Base-by-base conservation (phyloP, 2,329 filamentous ascomycete species). In the Verticillium dahliae region DNA sequence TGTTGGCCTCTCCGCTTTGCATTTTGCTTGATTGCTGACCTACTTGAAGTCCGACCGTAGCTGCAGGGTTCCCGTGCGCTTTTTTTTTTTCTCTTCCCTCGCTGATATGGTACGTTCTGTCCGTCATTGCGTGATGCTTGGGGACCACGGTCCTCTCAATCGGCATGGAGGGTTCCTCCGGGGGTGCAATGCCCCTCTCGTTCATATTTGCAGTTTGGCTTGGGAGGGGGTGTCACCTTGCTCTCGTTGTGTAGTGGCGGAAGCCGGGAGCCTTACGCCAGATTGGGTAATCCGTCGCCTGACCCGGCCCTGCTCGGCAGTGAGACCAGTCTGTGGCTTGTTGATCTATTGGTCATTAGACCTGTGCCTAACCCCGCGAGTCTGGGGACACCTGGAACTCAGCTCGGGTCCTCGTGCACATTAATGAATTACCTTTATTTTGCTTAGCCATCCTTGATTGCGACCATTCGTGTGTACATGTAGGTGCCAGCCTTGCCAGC, bases 271-370 rank as follows among this genome's bases (percentile, higher is more conserved):
- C 55, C 33, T 57, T 37, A 15, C 22, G n/a, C 55, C 55, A 34
- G 35, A 57, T 22, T 41, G 27, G 57, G 57, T 22, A 58, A 58
- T 50, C 57, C 57, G 57, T 58, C 57, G 57, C 45, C 57, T 58
- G 57, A 58, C 55, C 55, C 18, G 13, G 18, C 45, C 45, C 45
- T 18, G 45, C 22, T 18, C 18, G 9, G 45, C 18, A 22, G 15
- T n/a, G 13, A 52, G 9, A 22, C 45, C 45, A 52, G 9, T 6
- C 9, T 52, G 9, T 27, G 45, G 45, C 45, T 52, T 11, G 45
- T 10, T 18, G 15, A 18, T 10, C 45, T 52, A 18, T 22, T 52
- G 45, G 45, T 52, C 45, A 52, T 52, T 18, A 22, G n/a, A 9
- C 18, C 18, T 52, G n/a, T 52, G 5, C 27, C 22, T 52, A 27